A percentile compares a stretch with the other conserved stretches of the same genome.
Evolutionary conservation across 176 grass and related monocot species (phyloP).

Genomic region (Carex parvula): DNA sequence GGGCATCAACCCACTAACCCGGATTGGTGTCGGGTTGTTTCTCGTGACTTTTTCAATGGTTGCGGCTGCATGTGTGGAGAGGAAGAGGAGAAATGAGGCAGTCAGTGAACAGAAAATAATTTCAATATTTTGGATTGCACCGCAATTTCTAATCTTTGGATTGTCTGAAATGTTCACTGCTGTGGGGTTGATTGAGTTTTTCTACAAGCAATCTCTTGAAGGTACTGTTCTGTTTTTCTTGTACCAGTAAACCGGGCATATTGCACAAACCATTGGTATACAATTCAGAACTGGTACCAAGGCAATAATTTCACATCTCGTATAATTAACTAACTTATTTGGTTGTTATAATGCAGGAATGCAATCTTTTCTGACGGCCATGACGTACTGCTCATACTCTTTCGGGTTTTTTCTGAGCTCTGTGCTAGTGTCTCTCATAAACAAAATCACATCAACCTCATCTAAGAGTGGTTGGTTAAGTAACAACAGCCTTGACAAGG

Average conservation of each 20-base stretch:
- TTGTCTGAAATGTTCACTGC: constrained; percentile 98
- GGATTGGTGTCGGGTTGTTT: constrained; percentile 79
- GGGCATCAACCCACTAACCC: constrained; percentile 76
- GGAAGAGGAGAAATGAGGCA: constrained; percentile 42
- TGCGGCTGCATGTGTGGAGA: constrained; percentile 62
- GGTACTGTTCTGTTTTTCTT: constrained; percentile 19
- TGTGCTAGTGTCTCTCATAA: constrained; percentile 70
- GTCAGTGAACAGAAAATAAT: constrained; percentile 10
- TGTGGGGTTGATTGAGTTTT: constrained; percentile 95
- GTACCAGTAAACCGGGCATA: neutral
- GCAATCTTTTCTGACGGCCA: constrained; percentile 91
- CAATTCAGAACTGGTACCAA: neutral
- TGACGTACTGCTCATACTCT: constrained; percentile 96
- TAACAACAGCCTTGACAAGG: constrained; percentile 76
- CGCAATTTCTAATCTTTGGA: constrained; percentile 93
- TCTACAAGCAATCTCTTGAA: constrained; percentile 85
- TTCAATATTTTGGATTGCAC: constrained; percentile 81
- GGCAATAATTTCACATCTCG: too few species aligned
- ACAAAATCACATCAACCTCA: constrained; percentile 64
- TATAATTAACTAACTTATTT: neutral
- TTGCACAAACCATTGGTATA: neutral
- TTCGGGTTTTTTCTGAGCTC: constrained; percentile 98
- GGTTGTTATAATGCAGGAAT: constrained; percentile 34
- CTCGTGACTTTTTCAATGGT: constrained; percentile 78
- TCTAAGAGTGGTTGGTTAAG: constrained; percentile 57